These are phyloP conservation scores for Ceratobasidium sp. DNA, from an alignment of 1,284 basidiomycete species.

Conservation along the genomic window DNA sequence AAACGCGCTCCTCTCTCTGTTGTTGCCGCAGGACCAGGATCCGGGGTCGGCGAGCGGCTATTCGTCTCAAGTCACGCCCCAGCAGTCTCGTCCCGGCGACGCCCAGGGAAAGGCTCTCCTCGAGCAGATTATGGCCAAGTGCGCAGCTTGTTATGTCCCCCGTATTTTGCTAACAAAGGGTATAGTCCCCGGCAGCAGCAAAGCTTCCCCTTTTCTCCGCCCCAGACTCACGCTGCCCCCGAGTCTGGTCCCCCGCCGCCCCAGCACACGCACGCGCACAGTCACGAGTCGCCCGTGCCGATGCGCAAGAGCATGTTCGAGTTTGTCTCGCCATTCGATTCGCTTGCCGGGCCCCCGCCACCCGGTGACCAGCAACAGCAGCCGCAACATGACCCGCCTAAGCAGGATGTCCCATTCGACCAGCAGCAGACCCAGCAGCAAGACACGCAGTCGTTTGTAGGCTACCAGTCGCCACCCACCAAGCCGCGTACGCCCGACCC, in stretches of 20 bases:
- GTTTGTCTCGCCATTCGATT: constrained; percentile 85
- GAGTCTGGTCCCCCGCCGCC: constrained; percentile 54
- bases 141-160: constrained; percentile 56
- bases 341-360: constrained; percentile 63
- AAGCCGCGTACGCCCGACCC: constrained; percentile 40
- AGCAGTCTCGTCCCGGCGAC: constrained; percentile 76
- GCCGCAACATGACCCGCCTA: constrained; percentile 28
- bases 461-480: constrained; percentile 42
- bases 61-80: constrained; percentile 50
- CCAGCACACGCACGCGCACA: constrained; percentile 60
- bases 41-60: constrained; percentile 55
- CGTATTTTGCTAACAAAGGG: constrained; percentile 23
- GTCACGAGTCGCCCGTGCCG: constrained; percentile 64
- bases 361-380: constrained; percentile 54
- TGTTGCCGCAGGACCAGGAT: constrained; percentile 66
- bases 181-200: constrained; percentile 53
- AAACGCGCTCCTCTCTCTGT: constrained; percentile 73
- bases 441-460: constrained; percentile 23
- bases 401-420: constrained; percentile 40
- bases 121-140: constrained; percentile 85
- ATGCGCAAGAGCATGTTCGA: constrained; percentile 84
- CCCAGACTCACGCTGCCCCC: constrained; percentile 60
- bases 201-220: constrained; percentile 69
- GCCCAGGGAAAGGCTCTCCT: constrained; percentile 78
- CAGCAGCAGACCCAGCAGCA: constrained; percentile 34